Base-by-base conservation (phyloP, 805 yeast genomes). In the Phaffomyces thermotolerans region DNA sequence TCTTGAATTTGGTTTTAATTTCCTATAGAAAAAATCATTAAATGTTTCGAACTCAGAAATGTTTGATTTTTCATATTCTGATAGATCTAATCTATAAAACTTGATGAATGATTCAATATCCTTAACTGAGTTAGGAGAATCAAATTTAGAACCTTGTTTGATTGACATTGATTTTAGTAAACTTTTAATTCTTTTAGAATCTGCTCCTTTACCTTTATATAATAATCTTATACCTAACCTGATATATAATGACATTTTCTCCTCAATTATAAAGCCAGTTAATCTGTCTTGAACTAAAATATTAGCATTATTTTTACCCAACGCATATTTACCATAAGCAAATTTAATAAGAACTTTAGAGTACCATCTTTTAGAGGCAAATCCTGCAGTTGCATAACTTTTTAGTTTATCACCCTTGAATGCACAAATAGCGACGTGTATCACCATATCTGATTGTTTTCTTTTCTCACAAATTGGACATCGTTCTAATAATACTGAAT, bases 271-370 rank as follows among this genome's bases (percentile, higher is more conserved):
- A 37, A 86, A 74, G 0, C 99, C 99, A 0, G 96, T 82, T 15
- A 75, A 69, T 48, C 99, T 71, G 60, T 93, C 97, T 61, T 93
- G 98, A 3, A 91, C 97, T 40, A 93, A 68, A 27, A 93, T 91
- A 57, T 91, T 91, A 9, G 97, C 99, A 39, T 95, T 88, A 58
- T 91, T 87, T 22, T 82, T 80, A 3, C 97, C 97, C 32, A 91
- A 64, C 39, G 80, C 79, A 59, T 89, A 84, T 54, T 84, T 84
- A 0, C 99, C 99, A 58, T 87, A 89, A 0, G 93, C 86, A 38
- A 93, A 66, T 57, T 88, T 90, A 40, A 89, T 83, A 44, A 90
- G 67, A 3, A 85, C 75, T 54, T 84, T 88, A 4, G 90, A 73
- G 56, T 84, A 87, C 98, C 98, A 90, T 47, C 89, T 77, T 52